Conservation (phyloP, 352 stramenopile genomes). For the Phytophthora kernoviae region DNA sequence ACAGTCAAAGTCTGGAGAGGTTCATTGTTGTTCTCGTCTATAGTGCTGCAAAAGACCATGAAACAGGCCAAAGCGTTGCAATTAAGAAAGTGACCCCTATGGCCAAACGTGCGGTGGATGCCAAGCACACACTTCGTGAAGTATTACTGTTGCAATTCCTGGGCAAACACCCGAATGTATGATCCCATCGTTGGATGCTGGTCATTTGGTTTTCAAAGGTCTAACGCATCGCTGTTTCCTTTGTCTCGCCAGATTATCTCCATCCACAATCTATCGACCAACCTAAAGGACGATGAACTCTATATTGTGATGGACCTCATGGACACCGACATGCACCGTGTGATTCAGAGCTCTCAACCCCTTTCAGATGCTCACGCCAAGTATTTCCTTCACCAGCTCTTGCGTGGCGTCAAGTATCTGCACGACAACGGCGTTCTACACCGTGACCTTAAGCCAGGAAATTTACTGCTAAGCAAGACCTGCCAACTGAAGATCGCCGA, state of each 20-base stretch:
- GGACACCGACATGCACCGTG: conserved; percentile 92
- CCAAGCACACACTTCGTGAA: conserved; percentile 90
- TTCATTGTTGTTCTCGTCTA: neutral
- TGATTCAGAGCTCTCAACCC: conserved; percentile 84
- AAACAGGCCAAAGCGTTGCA: conserved; percentile 80
- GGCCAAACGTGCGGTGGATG: conserved; percentile 76
- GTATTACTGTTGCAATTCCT: conserved; percentile 88
- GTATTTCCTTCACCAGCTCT: conserved; percentile 93
- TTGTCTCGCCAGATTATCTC: conserved; percentile 66
- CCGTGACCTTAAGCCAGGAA: conserved; percentile 84
- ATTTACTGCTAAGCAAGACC: conserved; percentile 78
- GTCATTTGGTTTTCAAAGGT: neutral
- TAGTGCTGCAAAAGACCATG: conserved; percentile 76
- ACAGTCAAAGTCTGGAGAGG: too few relatives aligned
- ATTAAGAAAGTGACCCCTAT: conserved; percentile 93
- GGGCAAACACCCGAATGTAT: conserved; percentile 85
- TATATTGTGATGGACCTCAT: conserved; percentile 96
- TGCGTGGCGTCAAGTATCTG: conserved; percentile 84
- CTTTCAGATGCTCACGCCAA: conserved; percentile 81
- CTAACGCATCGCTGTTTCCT: conserved; percentile 1
- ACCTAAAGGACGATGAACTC: conserved; percentile 92
- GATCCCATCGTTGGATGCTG: neutral
- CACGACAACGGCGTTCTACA: conserved; percentile 82
- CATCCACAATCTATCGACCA: conserved; percentile 82
- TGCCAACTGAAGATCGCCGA: conserved; percentile 85